A percentile compares a stretch with the other conserved stretches of the same genome.
These are phyloP conservation scores for Blastocystis sp. DNA, from an alignment of 352 stramenopile genomes.

Conservation along the genomic window DNA sequence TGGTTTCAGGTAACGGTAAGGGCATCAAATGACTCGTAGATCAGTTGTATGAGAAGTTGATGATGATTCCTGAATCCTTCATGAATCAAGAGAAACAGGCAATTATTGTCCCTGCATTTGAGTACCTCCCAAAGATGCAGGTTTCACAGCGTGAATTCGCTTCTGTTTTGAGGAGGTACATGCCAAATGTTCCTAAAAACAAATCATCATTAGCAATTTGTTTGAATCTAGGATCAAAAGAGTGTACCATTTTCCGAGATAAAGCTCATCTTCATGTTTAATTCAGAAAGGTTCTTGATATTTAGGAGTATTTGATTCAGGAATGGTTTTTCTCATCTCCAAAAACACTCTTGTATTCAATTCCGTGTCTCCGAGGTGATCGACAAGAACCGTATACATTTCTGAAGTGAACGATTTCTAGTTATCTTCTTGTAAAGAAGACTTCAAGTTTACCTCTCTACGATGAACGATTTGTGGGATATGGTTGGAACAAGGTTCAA, in stretches of 20 bases:
- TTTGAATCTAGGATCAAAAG: neutral
- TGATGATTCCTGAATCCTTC: neutral
- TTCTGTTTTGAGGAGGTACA: neutral
- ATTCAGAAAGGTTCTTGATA: too few relatives aligned
- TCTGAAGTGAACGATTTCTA: neutral
- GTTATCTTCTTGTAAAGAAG: conserved; percentile 27
- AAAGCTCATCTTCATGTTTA: conserved; percentile 22
- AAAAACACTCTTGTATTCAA: neutral
- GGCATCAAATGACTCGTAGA: neutral
- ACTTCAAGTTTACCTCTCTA: neutral
- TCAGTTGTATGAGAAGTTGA: neutral
- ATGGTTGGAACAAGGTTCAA: conserved; percentile 55
- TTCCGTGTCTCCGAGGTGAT: neutral
- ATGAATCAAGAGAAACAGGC: neutral
- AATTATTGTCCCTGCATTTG: conserved; percentile 32
- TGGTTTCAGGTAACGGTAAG: conserved; percentile 28
- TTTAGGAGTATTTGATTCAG: neutral
- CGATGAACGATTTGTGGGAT: conserved; percentile 50
- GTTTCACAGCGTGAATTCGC: neutral
- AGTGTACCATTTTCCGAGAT: conserved; percentile 15
- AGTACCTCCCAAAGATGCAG: neutral
- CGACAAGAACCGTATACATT: neutral
- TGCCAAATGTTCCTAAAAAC: neutral
- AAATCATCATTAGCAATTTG: neutral
- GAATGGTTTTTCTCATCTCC: neutral